Evolutionary conservation across 306 rosid genomes (phyloP).

Genomic region (Abrus precatorius): DNA sequence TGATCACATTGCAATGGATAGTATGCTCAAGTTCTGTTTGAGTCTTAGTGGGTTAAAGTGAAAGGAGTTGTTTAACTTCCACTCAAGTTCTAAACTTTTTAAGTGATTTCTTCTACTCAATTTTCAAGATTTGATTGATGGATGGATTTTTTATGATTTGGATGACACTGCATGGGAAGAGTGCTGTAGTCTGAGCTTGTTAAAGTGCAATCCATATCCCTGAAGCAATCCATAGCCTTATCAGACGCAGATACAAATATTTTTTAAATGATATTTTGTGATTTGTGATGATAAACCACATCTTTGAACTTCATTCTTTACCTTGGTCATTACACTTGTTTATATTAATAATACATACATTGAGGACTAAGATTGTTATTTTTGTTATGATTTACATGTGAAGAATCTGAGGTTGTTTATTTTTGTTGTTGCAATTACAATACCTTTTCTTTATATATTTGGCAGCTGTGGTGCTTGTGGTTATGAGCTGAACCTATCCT

Average conservation of each 20-base stretch:
- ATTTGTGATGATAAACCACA: constrained; percentile 3
- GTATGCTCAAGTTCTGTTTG: constrained; percentile 23
- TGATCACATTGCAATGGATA: background rate
- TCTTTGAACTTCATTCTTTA: constrained; percentile 14
- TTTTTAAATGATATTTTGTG: background rate
- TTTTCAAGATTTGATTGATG: constrained; percentile 6
- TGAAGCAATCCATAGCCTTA: constrained; percentile 1
- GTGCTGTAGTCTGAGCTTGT: constrained; percentile 25
- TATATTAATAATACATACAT: background rate
- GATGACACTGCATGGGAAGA: background rate
- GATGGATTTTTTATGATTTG: constrained; percentile 7
- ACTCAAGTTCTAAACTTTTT: constrained; percentile 7
- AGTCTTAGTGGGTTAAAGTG: background rate
- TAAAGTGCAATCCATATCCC: constrained; percentile 20
- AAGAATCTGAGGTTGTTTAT: constrained; percentile 22
- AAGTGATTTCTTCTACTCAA: background rate
- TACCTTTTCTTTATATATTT: constrained; percentile 36
- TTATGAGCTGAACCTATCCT: constrained; percentile 84
- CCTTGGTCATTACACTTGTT: constrained; percentile 8
- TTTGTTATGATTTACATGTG: constrained; percentile 1
- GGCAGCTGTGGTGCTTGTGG: constrained; percentile 95
- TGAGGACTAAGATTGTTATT: constrained; percentile 3
- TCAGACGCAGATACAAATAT: background rate
- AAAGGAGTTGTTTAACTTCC: constrained; percentile 13
- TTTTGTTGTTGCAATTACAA: constrained; percentile 16